Evolutionary conservation across 2,329 filamentous ascomycete genomes (phyloP), one percentile per base, ranked within the genome.

Genomic region (Alternaria sp.): DNA sequence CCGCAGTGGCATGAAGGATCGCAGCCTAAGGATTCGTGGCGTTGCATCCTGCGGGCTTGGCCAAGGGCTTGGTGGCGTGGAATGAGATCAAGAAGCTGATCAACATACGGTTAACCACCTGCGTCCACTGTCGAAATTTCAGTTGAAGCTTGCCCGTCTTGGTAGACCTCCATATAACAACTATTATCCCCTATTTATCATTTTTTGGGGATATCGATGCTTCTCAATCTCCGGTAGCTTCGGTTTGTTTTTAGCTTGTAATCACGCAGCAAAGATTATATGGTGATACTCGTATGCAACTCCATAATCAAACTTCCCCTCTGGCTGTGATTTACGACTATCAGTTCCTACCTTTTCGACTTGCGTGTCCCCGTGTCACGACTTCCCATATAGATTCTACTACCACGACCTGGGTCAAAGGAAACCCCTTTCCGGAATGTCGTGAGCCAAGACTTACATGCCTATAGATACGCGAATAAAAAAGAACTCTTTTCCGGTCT

Each of bases 1-100:
- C 50, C 38, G 38, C 25, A 38, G 20, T 28, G 12, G 20, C 46
- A 49, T 25, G 30, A 49, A 49, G 46, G 50, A 43, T 32, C 11
- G 12, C 40, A 43, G 38, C n/a, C 50, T 28, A 53, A 43, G 50
- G 27, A 53, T 43, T 14, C 25, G 27, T 53, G 50, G 50, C 50
- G 50, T 53, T 32, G 36, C 12, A 22, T 22, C 50, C 50, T 53
- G 27, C 18, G 12, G 38, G 38, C 50, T 53, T 44, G 50, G 50
- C 50, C 14, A 10, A 3, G 18, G 50, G 38, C 38, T 40, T 53
- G 38, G 38, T 53, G 27, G 18, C 5, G 27, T 32, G 50, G 40
- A 22, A 5, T 12, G 40, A 22, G 40, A 43, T 14, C n/a, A 28
- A 14, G 22, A 27, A 16, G 22, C 12, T 27, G 41, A 32, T 18